A percentile compares a stretch with the other conserved stretches of the same genome.
phyloP scores from a whole-genome alignment of 2,329 filamentous ascomycete genomes.

The Fusarium floridanum region DNA sequence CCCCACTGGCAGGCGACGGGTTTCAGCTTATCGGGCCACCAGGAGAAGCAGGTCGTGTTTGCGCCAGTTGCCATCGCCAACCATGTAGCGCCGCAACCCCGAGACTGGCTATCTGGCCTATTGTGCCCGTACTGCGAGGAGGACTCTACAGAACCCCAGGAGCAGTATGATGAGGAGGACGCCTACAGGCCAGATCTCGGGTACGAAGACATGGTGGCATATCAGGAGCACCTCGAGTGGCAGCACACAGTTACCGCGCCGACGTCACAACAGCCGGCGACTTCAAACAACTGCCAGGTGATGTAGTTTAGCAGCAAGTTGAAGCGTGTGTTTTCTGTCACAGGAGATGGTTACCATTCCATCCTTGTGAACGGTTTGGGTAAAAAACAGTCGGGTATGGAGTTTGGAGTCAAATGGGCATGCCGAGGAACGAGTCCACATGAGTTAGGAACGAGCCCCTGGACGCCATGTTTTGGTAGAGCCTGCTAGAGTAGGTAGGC shows the following conservation, averaged over 20 bases:
- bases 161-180: slow-evolving; percentile 65
- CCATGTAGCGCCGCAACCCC: slow-evolving; percentile 63
- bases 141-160: slow-evolving; percentile 58
- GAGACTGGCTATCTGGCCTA: slow-evolving; percentile 65
- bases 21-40: slow-evolving; percentile 54
- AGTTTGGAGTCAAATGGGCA: slow-evolving; percentile 41
- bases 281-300: slow-evolving; percentile 57
- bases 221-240: slow-evolving; percentile 70
- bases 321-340: slow-evolving; percentile 3
- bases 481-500: slow-evolving; percentile 27
- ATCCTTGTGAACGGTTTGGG: slow-evolving; percentile 18
- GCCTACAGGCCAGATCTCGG: slow-evolving; percentile 62
- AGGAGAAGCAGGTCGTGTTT: slow-evolving; percentile 66
- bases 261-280: slow-evolving; percentile 51
- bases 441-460: slow-evolving; percentile 18
- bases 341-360: slow-evolving; percentile 8
- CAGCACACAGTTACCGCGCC: slow-evolving; percentile 60
- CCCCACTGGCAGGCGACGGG: slow-evolving; percentile 67
- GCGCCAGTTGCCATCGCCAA: slow-evolving; percentile 70
- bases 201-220: slow-evolving; percentile 62
- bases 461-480: slow-evolving; percentile 33
- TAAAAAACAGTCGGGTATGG: slow-evolving; percentile 31
- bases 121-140: slow-evolving; percentile 70
- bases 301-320: slow-evolving; percentile 54
- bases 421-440: slow-evolving; percentile 13